phyloP scores from a whole-genome alignment of 2,329 filamentous ascomycete genomes.

The Grosmannia serpens region DNA sequence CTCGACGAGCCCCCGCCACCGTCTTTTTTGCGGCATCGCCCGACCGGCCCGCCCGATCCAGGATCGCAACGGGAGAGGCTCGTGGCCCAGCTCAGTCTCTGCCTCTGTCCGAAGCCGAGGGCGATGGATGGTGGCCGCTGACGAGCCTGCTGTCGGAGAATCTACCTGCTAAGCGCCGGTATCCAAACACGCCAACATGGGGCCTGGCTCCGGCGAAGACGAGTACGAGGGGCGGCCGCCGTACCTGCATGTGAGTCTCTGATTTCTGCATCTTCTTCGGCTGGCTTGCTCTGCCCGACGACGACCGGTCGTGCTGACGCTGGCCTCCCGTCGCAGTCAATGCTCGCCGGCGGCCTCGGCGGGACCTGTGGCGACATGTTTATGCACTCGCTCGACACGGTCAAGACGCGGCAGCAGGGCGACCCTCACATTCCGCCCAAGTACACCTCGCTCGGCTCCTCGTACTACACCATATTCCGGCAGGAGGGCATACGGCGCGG shows the following conservation, averaged over 20 bases:
- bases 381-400: constrained; percentile 98
- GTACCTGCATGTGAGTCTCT: constrained; percentile 34
- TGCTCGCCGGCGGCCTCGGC: constrained; percentile 89
- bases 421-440: constrained; percentile 87
- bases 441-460: constrained; percentile 81
- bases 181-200: constrained; percentile 11
- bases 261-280: too few species aligned
- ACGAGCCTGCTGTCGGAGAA: constrained; percentile 5
- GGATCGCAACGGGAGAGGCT: background rate
- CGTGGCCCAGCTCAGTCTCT: background rate
- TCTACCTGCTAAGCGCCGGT: constrained; percentile 2
- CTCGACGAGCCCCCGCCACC: background rate
- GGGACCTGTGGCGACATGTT: constrained; percentile 91
- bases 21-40: background rate
- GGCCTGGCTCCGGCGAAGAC: constrained; percentile 24
- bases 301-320: background rate
- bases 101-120: constrained; percentile 1
- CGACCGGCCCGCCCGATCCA: too few species aligned
- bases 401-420: constrained; percentile 95
- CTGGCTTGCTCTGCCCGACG: background rate
- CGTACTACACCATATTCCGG: constrained; percentile 84
- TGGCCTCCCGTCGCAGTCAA: constrained; percentile 47
- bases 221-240: constrained; percentile 48
- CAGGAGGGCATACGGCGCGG: constrained; percentile 83
- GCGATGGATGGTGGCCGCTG: constrained; percentile 14